Percentiles rank a stretch among this genome's conserved stretches.
Conservation (phyloP, 1,284 basidiomycete species). For the Tilletia walkeri region DNA sequence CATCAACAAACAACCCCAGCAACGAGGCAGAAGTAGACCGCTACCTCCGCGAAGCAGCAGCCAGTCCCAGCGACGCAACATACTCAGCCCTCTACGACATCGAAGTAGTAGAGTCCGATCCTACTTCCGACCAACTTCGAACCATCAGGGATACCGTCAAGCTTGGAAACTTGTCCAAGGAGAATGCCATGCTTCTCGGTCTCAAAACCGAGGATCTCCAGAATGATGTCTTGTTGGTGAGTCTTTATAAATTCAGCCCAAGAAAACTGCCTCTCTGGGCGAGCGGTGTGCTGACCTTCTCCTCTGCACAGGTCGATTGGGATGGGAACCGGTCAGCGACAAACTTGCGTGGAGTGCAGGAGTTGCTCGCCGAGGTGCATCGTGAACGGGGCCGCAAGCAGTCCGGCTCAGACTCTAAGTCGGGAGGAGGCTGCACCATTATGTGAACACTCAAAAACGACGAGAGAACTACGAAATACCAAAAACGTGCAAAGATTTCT, state of each 20-base stretch:
- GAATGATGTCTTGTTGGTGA: slow-evolving; percentile 11
- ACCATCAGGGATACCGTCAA: slow-evolving; percentile 11
- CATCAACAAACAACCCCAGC: neutral
- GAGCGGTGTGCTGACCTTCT: too few relatives aligned
- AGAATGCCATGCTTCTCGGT: neutral
- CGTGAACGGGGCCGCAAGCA: neutral
- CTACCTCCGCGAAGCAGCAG: slow-evolving; percentile 11
- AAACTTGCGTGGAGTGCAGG: slow-evolving; percentile 3
- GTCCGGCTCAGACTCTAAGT: neutral
- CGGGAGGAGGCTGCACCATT: slow-evolving; percentile 9
- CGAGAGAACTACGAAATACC: too few relatives aligned
- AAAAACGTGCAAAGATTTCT: too few relatives aligned
- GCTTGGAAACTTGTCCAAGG: slow-evolving; percentile 1
- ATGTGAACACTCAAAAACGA: neutral
- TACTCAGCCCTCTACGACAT: slow-evolving; percentile 1
- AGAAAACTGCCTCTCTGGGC: too few relatives aligned
- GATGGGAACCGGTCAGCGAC: slow-evolving; percentile 11
- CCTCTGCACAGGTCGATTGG: slow-evolving; percentile 1
- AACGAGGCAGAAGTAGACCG: slow-evolving; percentile 4
- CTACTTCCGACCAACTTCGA: neutral
- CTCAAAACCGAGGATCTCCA: neutral
- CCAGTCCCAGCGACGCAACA: neutral
- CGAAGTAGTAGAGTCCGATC: slow-evolving; percentile 6
- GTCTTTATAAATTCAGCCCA: neutral
- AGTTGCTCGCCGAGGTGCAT: slow-evolving; percentile 5